Conservation (phyloP, 1,284 basidiomycete genomes). For the Mycosarcoma maydis region DNA sequence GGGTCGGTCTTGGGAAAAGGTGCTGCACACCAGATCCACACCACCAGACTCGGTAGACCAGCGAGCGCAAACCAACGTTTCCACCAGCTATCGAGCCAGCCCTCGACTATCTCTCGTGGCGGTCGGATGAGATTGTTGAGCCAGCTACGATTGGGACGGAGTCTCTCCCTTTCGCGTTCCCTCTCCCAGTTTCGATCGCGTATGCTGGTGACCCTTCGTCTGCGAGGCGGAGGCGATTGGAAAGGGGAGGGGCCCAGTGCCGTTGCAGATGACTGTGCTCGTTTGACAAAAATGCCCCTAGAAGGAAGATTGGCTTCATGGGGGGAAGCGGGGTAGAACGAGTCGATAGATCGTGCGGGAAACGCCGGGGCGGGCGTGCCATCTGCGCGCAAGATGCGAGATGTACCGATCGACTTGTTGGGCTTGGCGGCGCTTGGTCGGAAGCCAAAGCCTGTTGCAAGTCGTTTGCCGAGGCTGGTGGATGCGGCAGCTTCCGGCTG, state of each 20-base stretch:
- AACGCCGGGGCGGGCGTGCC: background rate
- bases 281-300: background rate
- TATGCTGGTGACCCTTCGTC: slow-evolving; percentile 42
- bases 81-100: slow-evolving; percentile 70
- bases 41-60: slow-evolving; percentile 69
- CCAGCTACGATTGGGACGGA: slow-evolving; percentile 42
- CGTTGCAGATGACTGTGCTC: slow-evolving; percentile 3
- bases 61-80: slow-evolving; percentile 70
- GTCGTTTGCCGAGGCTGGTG: slow-evolving; percentile 30
- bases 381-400: slow-evolving; percentile 5
- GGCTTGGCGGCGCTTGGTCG: slow-evolving; percentile 20
- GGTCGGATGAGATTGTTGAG: slow-evolving; percentile 67
- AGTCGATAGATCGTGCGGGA: slow-evolving; percentile 11
- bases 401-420: background rate
- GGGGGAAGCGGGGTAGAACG: slow-evolving; percentile 13
- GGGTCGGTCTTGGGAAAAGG: slow-evolving; percentile 72
- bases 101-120: slow-evolving; percentile 68
- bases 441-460: slow-evolving; percentile 34
- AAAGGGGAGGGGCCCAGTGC: slow-evolving; percentile 33
- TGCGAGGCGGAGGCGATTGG: slow-evolving; percentile 24
- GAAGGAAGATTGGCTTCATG: slow-evolving; percentile 1
- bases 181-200: slow-evolving; percentile 41
- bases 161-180: slow-evolving; percentile 33
- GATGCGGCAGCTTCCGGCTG: slow-evolving; percentile 15
- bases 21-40: slow-evolving; percentile 72